Evolutionary conservation across 176 grass and related monocot species (phyloP), one percentile per base, ranked within the genome.

Genomic region (Zoysia japonica): DNA sequence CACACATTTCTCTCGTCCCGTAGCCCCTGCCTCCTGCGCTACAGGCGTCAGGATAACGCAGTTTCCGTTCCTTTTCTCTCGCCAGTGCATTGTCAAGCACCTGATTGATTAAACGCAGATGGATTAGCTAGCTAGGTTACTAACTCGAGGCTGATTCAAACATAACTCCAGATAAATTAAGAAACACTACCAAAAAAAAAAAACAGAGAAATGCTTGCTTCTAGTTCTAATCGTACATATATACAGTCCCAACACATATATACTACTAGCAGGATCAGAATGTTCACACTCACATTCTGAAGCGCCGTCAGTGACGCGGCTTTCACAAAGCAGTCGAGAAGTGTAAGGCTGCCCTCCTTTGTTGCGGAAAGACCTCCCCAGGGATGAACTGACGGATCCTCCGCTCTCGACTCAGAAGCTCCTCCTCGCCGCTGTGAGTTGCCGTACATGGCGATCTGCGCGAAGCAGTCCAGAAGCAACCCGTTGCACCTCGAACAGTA

Each of bases 401-500:
- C 81, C 5, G 44, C 6, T 17, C 72, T 83, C 50, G 67, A 62
- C 46, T 82, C 74, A 45, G 70, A 60, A 51, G 37, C 57, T 67
- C 63, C 74, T 79, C 85, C 87, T 48, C 84, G 76, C 60, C 84
- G 87, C 85, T 91, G 50, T 63, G 94, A 88, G 80, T 93, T 91
- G 2, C 86, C 86, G 64, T 89, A 91, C 55, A 87, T 83, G 39
- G 85, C 84, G 19, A 94, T 89, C 76, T 91, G 92, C 41, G 81
- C 64, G 80, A 97, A 97, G 68, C 87, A 89, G 68, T 97, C 89
- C 77, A 97, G 73, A 69, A 97, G 91, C 70, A 97, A 54, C 9
- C 94, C 94, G 68, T 97, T 93, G 82, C 94, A 97, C 59, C 94
- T 89, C 75, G 94, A 97, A 51, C 94, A 97, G 65, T 93, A 93